phyloP scores from a whole-genome alignment of 768 basidiomycete genomes.

The Hypsizygus marmoreus region DNA sequence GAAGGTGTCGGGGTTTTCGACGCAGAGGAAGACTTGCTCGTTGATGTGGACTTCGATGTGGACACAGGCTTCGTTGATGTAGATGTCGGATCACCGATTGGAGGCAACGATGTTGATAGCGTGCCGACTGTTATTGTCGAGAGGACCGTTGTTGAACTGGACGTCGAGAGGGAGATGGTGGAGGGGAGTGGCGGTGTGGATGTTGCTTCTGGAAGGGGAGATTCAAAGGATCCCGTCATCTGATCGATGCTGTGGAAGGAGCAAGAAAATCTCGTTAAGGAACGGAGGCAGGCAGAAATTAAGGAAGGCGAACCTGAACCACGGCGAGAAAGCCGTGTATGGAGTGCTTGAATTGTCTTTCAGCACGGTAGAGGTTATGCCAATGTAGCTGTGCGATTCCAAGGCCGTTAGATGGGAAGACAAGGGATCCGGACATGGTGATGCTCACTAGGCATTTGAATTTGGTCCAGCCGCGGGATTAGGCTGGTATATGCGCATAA shows the following conservation, averaged over 20 bases:
- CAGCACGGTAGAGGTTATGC: conserved; percentile 46
- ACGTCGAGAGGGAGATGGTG: conserved; percentile 38
- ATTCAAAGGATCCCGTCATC: conserved; percentile 62
- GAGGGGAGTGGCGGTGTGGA: conserved; percentile 42
- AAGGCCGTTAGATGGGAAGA: conserved; percentile 6
- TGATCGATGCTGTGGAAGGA: conserved; percentile 44
- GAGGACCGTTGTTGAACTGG: conserved; percentile 31
- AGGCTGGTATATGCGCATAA: conserved; percentile 39
- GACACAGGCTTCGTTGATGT: background rate
- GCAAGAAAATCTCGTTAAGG: conserved; percentile 2
- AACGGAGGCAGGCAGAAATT: background rate
- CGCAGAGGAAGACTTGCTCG: conserved; percentile 10
- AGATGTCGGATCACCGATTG: conserved; percentile 11
- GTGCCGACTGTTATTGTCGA: conserved; percentile 43
- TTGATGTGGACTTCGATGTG: background rate
- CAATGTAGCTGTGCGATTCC: conserved; percentile 53
- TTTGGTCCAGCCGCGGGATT: conserved; percentile 56
- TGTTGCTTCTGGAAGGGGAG: conserved; percentile 51
- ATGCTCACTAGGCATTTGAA: conserved; percentile 57
- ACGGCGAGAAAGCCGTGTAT: conserved; percentile 51
- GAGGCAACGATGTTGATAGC: conserved; percentile 24
- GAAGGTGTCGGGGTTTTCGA: conserved; percentile 12
- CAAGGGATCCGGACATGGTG: background rate
- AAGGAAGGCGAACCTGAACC: conserved; percentile 49
- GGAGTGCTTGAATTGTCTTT: conserved; percentile 27